These are phyloP conservation scores for Coemansia brasiliensis DNA, from an alignment of 192 early-diverging fungal genomes.

Conservation along the genomic window DNA sequence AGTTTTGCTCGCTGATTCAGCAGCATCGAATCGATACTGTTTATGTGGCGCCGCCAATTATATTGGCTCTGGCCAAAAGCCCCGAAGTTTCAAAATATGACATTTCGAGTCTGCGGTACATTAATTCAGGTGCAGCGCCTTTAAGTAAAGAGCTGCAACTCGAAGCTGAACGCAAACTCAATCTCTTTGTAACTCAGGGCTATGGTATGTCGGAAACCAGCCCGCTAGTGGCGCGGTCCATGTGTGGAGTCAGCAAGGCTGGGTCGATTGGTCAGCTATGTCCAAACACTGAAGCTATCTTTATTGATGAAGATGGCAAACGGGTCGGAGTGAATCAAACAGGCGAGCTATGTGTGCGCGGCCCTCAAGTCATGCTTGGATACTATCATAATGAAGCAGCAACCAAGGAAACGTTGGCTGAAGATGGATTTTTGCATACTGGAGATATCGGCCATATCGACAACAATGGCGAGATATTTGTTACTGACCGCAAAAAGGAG, in stretches of 20 bases:
- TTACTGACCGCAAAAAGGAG: conserved; percentile 83
- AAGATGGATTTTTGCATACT: conserved; percentile 80
- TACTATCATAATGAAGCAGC: conserved; percentile 82
- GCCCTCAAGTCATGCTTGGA: conserved; percentile 85
- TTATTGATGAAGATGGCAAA: conserved; percentile 73
- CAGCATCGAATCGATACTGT: conserved; percentile 69
- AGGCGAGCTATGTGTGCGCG: conserved; percentile 85
- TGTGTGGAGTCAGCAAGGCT: conserved; percentile 12
- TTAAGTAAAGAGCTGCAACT: conserved; percentile 66
- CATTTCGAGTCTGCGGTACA: conserved; percentile 61
- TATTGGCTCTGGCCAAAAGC: conserved; percentile 72
- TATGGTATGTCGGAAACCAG: conserved; percentile 70
- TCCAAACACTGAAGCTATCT: conserved; percentile 69
- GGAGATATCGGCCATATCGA: conserved; percentile 80
- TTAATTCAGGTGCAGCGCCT: conserved; percentile 82
- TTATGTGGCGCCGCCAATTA: conserved; percentile 65
- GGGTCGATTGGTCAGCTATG: conserved; percentile 73
- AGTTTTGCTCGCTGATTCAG: conserved; percentile 65
- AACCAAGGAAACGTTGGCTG: conserved; percentile 67
- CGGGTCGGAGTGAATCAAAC: conserved; percentile 60
- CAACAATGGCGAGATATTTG: conserved; percentile 60
- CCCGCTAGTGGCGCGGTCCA: conserved; percentile 35
- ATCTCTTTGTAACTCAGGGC: conserved; percentile 56
- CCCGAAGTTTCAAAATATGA: conserved; percentile 76
- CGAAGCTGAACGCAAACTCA: conserved; percentile 52